Evolutionary conservation across 805 yeast genomes (phyloP).

Genomic region (Pichia cabralensis): DNA sequence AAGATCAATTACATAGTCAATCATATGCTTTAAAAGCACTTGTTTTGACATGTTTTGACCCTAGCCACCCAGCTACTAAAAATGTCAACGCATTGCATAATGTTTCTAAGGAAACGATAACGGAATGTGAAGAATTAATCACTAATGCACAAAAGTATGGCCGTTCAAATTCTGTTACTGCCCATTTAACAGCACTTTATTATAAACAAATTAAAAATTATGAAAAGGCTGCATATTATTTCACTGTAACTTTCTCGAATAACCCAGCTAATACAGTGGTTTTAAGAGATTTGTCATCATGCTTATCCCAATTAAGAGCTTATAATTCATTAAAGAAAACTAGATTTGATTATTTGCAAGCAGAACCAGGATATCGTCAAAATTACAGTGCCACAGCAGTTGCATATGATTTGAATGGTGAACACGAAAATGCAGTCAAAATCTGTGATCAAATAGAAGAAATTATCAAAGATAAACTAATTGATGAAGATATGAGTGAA

Average conservation of each 20-base stretch:
- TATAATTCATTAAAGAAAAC: conserved; percentile 51
- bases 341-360: conserved; percentile 59
- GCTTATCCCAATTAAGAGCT: conserved; percentile 76
- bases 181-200: conserved; percentile 81
- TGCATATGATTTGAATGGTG: conserved; percentile 70
- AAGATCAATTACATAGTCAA: conserved; percentile 66
- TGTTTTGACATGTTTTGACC: conserved; percentile 19
- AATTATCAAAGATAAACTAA: conserved; percentile 55
- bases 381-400: conserved; percentile 86
- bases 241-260: conserved; percentile 60
- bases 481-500: conserved; percentile 61
- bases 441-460: conserved; percentile 71
- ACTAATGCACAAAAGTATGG: conserved; percentile 51
- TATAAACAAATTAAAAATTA: conserved; percentile 63
- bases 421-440: conserved; percentile 56
- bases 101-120: conserved; percentile 36
- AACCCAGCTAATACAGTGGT: conserved; percentile 74
- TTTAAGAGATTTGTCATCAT: conserved; percentile 68
- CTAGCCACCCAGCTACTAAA: conserved; percentile 3
- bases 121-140: conserved; percentile 56
- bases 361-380: conserved; percentile 73
- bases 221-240: conserved; percentile 69
- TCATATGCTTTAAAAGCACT: conserved; percentile 81
- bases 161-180: conserved; percentile 55
- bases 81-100: conserved; percentile 30